Percentiles rank a stretch among this genome's conserved stretches.
These are phyloP conservation scores for Didymella pinodella DNA, from an alignment of 2,329 filamentous ascomycete genomes.

Conservation along the genomic window DNA sequence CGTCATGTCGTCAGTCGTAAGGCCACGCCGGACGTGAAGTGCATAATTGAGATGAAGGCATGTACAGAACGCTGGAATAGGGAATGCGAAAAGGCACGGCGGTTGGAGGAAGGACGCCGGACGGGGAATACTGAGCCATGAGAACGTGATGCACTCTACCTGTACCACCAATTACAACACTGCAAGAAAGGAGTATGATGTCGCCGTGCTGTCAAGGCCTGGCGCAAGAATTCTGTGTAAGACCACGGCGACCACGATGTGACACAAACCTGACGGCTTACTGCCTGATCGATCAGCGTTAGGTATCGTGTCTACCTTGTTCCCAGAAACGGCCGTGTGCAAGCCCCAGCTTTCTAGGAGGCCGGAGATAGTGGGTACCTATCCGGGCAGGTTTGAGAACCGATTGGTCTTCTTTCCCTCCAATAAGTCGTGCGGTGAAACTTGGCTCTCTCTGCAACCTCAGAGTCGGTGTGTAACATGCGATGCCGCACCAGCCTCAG, in stretches of 20 bases:
- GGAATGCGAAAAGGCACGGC: not conserved
- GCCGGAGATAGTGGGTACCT: no score
- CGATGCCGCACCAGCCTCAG: conserved; percentile 8
- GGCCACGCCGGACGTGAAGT: not conserved
- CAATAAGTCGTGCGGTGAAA: no score
- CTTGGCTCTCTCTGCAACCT: no score
- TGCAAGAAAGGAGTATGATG: not conserved
- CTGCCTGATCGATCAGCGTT: not conserved
- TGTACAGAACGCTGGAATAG: conserved; percentile 8
- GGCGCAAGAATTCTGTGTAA: not conserved
- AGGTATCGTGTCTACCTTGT: no score
- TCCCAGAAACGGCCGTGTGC: no score
- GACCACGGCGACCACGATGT: not conserved
- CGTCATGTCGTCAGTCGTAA: conserved; percentile 15
- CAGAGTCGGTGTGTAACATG: not conserved
- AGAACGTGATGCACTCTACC: not conserved
- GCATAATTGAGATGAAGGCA: not conserved
- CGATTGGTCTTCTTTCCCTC: no score
- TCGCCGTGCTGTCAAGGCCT: not conserved
- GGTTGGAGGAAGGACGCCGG: not conserved
- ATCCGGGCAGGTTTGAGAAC: no score
- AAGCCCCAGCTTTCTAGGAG: no score
- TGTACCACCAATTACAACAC: not conserved
- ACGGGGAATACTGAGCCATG: not conserved
- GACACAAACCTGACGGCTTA: not conserved